Conservation (phyloP, 192 early-diverging fungal genomes). For the Coemansia sp. region DNA sequence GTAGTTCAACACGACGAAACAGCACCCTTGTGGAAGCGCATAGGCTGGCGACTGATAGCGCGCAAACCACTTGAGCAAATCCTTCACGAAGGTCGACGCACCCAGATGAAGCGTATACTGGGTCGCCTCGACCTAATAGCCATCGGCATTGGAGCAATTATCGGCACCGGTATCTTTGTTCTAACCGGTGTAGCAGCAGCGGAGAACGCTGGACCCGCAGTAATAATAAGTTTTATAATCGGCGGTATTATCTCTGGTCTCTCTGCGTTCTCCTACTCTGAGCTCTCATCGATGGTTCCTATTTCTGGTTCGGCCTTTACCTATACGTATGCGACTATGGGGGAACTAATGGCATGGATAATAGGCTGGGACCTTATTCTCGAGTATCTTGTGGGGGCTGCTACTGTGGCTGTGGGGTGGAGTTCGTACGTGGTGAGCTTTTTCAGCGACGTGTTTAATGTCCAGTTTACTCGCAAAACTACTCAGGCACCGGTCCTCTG, state of each 20-base stretch:
- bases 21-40: slow-evolving; percentile 28
- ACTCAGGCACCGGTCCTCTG: slow-evolving; percentile 74
- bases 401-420: slow-evolving; percentile 82
- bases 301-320: slow-evolving; percentile 87
- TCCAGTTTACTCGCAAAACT: slow-evolving; percentile 57
- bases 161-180: slow-evolving; percentile 83
- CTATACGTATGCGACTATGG: slow-evolving; percentile 82
- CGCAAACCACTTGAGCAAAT: slow-evolving; percentile 52
- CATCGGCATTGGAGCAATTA: slow-evolving; percentile 74
- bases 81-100: slow-evolving; percentile 45
- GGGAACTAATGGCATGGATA: slow-evolving; percentile 87
- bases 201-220: slow-evolving; percentile 76
- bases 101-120: slow-evolving; percentile 60
- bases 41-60: slow-evolving; percentile 19
- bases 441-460: slow-evolving; percentile 62
- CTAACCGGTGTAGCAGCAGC: slow-evolving; percentile 72
- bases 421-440: slow-evolving; percentile 77
- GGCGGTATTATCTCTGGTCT: slow-evolving; percentile 72
- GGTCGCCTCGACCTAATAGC: slow-evolving; percentile 62
- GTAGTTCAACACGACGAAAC: background rate
- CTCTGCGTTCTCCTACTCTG: slow-evolving; percentile 82
- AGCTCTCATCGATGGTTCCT: slow-evolving; percentile 85
- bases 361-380: slow-evolving; percentile 90
- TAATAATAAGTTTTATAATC: slow-evolving; percentile 80
- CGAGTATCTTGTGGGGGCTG: slow-evolving; percentile 84